Conservation (phyloP, 352 stramenopile genomes). For the Pythium folliculosum region DNA sequence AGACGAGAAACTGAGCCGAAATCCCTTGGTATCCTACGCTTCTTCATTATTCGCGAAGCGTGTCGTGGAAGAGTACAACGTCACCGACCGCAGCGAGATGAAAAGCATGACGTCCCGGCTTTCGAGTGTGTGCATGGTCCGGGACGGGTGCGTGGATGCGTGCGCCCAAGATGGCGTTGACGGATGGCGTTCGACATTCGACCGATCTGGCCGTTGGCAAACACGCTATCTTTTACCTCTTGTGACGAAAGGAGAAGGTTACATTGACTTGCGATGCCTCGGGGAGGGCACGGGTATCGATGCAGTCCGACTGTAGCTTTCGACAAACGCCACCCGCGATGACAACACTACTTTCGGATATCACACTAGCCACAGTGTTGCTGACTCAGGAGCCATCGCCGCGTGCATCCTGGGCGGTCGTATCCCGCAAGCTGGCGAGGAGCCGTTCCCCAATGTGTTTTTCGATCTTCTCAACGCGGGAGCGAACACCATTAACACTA, state of each 20-base stretch:
- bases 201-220: constrained; percentile 17
- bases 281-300: constrained; percentile 13
- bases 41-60: not conserved
- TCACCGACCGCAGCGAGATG: constrained; percentile 1
- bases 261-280: constrained; percentile 10
- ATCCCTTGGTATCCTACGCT: constrained; percentile 1
- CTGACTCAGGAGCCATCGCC: constrained; percentile 10
- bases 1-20: not conserved
- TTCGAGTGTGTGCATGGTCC: constrained; percentile 11
- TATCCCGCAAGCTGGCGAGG: constrained; percentile 14
- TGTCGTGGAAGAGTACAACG: not conserved
- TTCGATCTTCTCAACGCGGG: constrained; percentile 16
- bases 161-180: not conserved
- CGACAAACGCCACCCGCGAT: not conserved
- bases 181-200: constrained; percentile 15
- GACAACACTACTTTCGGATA: constrained; percentile 21
- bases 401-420: constrained; percentile 26
- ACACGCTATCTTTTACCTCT: not conserved
- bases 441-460: constrained; percentile 23
- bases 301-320: constrained; percentile 9
- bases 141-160: constrained; percentile 15
- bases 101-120: not conserved
- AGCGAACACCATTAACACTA: constrained; percentile 26
- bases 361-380: not conserved
- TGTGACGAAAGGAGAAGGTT: constrained; percentile 19